These are phyloP conservation scores for Anethum foeniculum DNA, from an alignment of 140 eudicot genomes.

Conservation along the genomic window DNA sequence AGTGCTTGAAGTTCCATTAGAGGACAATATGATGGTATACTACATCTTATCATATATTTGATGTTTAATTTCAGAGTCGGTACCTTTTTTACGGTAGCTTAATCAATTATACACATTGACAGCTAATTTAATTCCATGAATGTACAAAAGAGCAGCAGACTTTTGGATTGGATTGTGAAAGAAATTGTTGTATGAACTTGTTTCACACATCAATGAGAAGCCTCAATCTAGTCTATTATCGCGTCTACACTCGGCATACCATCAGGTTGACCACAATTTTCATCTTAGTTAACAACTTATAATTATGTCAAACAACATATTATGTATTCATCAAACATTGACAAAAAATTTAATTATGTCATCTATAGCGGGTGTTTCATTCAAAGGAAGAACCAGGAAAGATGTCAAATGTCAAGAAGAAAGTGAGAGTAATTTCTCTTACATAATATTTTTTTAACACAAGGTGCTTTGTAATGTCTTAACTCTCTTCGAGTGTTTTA, in stretches of 20 bases:
- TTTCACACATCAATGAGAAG: constrained; percentile 46
- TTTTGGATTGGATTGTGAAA: constrained; percentile 91
- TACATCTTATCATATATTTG: background rate
- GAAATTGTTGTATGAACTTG: constrained; percentile 69
- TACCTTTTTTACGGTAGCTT: background rate
- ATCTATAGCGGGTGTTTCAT: no score
- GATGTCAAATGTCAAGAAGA: constrained; percentile 67
- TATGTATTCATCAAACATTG: no score
- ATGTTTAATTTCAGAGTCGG: background rate
- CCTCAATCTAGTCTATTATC: constrained; percentile 70
- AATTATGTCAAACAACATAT: no score
- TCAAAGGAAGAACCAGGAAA: constrained; percentile 71
- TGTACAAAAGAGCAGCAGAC: constrained; percentile 82
- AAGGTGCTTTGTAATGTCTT: background rate
- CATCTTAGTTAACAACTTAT: background rate
- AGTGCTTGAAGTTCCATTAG: constrained; percentile 84
- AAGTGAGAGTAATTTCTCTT: constrained; percentile 40
- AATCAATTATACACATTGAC: background rate
- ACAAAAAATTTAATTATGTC: no score
- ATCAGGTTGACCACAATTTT: constrained; percentile 50
- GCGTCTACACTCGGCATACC: constrained; percentile 94
- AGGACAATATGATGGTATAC: constrained; percentile 70
- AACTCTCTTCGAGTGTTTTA: background rate
- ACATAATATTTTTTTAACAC: background rate
- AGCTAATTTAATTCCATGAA: constrained; percentile 31